These are phyloP conservation scores for Coniella vitis DNA, from an alignment of 2,329 filamentous ascomycete genomes.

Conservation along the genomic window DNA sequence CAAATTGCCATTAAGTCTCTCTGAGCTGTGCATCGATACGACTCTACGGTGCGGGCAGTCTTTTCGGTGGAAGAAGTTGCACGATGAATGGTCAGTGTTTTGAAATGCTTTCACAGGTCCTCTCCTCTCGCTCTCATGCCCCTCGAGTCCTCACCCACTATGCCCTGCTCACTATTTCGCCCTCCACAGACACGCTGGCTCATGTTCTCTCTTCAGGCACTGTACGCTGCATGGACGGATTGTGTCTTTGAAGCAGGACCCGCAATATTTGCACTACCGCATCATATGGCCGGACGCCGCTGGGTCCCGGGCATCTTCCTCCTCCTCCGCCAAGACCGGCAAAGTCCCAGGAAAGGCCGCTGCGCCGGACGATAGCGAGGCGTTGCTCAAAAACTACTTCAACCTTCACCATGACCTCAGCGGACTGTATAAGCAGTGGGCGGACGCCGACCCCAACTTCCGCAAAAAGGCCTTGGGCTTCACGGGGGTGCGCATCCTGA, in stretches of 20 bases:
- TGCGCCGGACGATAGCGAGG: constrained; percentile 59
- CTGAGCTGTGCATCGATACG: constrained; percentile 89
- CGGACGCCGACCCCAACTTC: constrained; percentile 74
- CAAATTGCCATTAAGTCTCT: constrained; percentile 73
- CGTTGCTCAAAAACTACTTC: constrained; percentile 76
- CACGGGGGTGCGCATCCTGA: constrained; percentile 82
- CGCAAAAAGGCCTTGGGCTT: constrained; percentile 80
- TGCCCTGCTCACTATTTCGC: too few species aligned
- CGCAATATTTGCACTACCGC: constrained; percentile 71
- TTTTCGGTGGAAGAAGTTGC: constrained; percentile 86
- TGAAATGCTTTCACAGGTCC: neutral
- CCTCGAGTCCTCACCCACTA: too few species aligned
- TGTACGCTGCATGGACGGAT: constrained; percentile 83
- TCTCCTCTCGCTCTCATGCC: neutral
- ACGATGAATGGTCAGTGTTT: constrained; percentile 66
- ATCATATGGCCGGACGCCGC: constrained; percentile 51
- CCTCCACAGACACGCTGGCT: neutral
- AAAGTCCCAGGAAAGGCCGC: neutral
- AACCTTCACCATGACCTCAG: constrained; percentile 74
- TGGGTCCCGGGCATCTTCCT: constrained; percentile 30
- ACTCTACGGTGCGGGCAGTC: constrained; percentile 93
- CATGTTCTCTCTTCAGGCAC: constrained; percentile 41
- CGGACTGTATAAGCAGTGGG: constrained; percentile 76
- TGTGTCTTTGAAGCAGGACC: constrained; percentile 77
- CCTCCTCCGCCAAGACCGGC: constrained; percentile 21